Evolutionary conservation across 106 monocot genomes (phyloP).

Genomic region (Acanthochlamys bracteata): DNA sequence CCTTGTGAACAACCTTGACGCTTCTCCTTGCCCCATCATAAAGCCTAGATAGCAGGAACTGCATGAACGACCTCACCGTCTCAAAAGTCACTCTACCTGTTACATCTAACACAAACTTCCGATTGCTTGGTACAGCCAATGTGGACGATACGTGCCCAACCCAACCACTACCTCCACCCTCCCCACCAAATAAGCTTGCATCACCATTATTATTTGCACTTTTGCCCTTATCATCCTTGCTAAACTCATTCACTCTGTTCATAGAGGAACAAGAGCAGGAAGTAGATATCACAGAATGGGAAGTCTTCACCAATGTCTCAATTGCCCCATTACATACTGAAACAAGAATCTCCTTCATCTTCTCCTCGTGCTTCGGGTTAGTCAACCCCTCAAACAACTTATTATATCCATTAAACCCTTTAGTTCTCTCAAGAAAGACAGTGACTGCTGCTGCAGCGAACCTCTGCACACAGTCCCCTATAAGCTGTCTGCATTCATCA

Average conservation of each 20-base stretch:
- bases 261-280: conserved; percentile 3
- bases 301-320: conserved; percentile 75
- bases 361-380: conserved; percentile 56
- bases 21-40: conserved; percentile 31
- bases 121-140: conserved; percentile 46
- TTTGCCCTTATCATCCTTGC: neutral
- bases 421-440: conserved; percentile 75
- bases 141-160: conserved; percentile 38
- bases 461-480: conserved; percentile 39
- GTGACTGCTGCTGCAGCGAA: conserved; percentile 64
- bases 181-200: neutral
- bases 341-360: conserved; percentile 66
- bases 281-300: conserved; percentile 40
- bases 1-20: conserved; percentile 21
- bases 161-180: conserved; percentile 23
- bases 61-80: conserved; percentile 66
- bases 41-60: conserved; percentile 40
- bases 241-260: neutral
- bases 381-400: conserved; percentile 64
- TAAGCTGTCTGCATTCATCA: conserved; percentile 32
- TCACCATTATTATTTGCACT: neutral
- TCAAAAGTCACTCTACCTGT: conserved; percentile 71
- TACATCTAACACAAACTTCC: conserved; percentile 61
- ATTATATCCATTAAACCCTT: conserved; percentile 56
- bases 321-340: conserved; percentile 65